Conservation (phyloP, 1,284 basidiomycete species). For the Ustilago cynodontis region DNA sequence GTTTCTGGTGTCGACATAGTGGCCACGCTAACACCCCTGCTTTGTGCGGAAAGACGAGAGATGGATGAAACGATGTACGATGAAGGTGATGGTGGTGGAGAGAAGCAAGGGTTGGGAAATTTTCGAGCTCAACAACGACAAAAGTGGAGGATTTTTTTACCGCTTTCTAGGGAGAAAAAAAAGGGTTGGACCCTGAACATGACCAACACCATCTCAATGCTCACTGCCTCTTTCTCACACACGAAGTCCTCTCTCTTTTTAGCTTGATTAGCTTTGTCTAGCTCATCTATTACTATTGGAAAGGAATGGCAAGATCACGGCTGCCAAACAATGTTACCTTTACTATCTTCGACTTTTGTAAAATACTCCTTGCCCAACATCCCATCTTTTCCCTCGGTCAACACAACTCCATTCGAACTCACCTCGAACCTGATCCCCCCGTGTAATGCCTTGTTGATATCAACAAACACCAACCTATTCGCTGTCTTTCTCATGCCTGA, state of each 20-base stretch:
- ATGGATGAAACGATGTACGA: background rate
- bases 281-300: background rate
- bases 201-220: background rate
- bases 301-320: background rate
- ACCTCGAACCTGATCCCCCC: slow-evolving; percentile 80
- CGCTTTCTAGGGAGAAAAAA: background rate
- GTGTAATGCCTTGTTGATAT: slow-evolving; percentile 78
- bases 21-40: background rate
- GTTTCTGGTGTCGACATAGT: slow-evolving; percentile 16
- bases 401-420: slow-evolving; percentile 85
- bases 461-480: slow-evolving; percentile 80
- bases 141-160: slow-evolving; percentile 5
- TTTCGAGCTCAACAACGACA: background rate
- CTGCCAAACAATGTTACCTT: slow-evolving; percentile 53
- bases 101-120: background rate
- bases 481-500: slow-evolving; percentile 84
- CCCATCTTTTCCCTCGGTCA: slow-evolving; percentile 76
- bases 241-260: background rate
- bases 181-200: slow-evolving; percentile 34
- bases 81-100: background rate
- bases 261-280: background rate
- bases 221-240: background rate
- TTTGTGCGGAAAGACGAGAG: background rate
- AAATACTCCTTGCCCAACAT: slow-evolving; percentile 52
- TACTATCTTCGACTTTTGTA: slow-evolving; percentile 42